Evolutionary conservation across 2,329 filamentous ascomycete species (phyloP).

Genomic region (Fusarium liriodendri): DNA sequence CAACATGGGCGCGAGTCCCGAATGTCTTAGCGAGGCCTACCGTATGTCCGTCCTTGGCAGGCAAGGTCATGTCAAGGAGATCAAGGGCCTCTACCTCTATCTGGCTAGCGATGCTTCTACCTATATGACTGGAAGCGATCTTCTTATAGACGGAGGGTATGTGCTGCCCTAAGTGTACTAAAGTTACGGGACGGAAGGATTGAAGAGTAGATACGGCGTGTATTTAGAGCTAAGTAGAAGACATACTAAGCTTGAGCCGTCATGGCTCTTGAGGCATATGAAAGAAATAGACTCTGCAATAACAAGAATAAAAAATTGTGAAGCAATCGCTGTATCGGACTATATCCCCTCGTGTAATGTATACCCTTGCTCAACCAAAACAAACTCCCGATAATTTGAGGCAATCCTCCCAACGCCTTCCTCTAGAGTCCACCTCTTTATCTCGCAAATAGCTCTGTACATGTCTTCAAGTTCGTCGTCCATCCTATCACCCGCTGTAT

Average conservation of each 20-base stretch:
- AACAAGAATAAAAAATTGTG: not conserved
- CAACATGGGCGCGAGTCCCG: slow-evolving; percentile 57
- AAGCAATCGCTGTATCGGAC: not conserved
- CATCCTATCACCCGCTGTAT: slow-evolving; percentile 82
- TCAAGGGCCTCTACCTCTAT: slow-evolving; percentile 69
- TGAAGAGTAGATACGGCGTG: not conserved
- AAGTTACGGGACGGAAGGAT: not conserved
- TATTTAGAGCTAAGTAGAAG: not conserved
- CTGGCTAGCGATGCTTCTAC: slow-evolving; percentile 58
- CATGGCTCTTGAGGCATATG: not conserved
- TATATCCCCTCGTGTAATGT: too few relatives aligned
- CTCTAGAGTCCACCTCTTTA: slow-evolving; percentile 79
- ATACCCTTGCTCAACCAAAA: slow-evolving; percentile 60
- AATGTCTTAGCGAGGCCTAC: slow-evolving; percentile 57
- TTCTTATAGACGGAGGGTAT: slow-evolving; percentile 19
- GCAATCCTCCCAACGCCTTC: slow-evolving; percentile 75
- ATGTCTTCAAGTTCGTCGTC: slow-evolving; percentile 79
- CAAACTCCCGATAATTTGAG: slow-evolving; percentile 80
- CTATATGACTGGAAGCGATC: slow-evolving; percentile 15
- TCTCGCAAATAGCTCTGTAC: slow-evolving; percentile 74
- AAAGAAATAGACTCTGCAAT: too few relatives aligned
- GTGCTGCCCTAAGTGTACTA: not conserved
- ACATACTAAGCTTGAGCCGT: not conserved
- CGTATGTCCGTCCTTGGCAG: slow-evolving; percentile 64
- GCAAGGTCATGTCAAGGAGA: slow-evolving; percentile 71